A percentile compares a stretch with the other conserved stretches of the same genome.
These are phyloP conservation scores for Metarhizium robertsii DNA, from an alignment of 2,329 filamentous ascomycete species.

Conservation along the genomic window DNA sequence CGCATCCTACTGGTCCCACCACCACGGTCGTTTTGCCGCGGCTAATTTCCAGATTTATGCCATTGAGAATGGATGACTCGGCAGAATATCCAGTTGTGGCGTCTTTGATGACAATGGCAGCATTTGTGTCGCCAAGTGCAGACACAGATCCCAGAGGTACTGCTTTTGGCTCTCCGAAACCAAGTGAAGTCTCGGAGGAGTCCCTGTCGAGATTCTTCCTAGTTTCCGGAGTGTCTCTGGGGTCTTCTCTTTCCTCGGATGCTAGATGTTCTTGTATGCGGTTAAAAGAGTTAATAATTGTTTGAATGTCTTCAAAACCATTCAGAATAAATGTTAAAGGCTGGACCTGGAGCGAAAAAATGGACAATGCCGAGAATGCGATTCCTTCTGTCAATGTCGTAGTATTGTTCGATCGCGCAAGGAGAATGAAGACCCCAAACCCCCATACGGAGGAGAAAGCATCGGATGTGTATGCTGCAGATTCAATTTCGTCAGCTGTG, in stretches of 20 bases:
- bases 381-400: slow-evolving; percentile 8
- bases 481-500: no score
- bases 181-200: background rate
- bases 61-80: slow-evolving; percentile 1
- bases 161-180: background rate
- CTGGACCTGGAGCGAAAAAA: slow-evolving; percentile 10
- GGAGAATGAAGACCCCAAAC: slow-evolving; percentile 8
- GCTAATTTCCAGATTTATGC: slow-evolving; percentile 6
- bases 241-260: slow-evolving; percentile 8
- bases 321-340: slow-evolving; percentile 9
- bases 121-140: background rate
- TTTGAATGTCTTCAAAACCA: slow-evolving; percentile 11
- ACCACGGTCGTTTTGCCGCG: slow-evolving; percentile 10
- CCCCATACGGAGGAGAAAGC: slow-evolving; percentile 11
- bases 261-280: slow-evolving; percentile 12
- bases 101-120: background rate
- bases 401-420: slow-evolving; percentile 4
- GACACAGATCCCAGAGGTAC: background rate
- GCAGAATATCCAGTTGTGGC: slow-evolving; percentile 5
- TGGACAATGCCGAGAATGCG: slow-evolving; percentile 9
- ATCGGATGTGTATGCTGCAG: slow-evolving; percentile 9
- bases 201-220: background rate
- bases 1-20: slow-evolving; percentile 12
- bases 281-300: slow-evolving; percentile 11
- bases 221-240: background rate